phyloP scores from a whole-genome alignment of 2,329 filamentous ascomycete species.

The Zymoseptoria brevis region DNA sequence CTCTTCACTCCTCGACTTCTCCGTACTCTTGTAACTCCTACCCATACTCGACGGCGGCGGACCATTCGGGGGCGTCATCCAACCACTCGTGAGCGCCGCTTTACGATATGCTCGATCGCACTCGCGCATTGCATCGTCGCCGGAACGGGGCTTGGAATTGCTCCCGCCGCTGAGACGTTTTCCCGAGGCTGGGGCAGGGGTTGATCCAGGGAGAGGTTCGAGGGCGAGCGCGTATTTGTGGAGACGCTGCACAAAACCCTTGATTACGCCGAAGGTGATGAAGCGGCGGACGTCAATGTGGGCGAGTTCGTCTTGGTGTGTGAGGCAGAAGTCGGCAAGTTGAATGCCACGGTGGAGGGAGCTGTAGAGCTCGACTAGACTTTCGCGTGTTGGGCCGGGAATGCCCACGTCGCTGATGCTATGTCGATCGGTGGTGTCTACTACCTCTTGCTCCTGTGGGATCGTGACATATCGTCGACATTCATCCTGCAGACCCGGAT shows the following conservation, averaged over 20 bases:
- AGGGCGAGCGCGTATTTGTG: slow-evolving; percentile 71
- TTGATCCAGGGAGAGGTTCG: slow-evolving; percentile 7
- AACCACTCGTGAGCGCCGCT: slow-evolving; percentile 26
- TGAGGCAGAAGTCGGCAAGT: slow-evolving; percentile 78
- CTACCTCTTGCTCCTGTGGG: slow-evolving; percentile 4
- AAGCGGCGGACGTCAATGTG: slow-evolving; percentile 83
- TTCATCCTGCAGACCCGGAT: slow-evolving; percentile 73
- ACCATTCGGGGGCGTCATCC: slow-evolving; percentile 24
- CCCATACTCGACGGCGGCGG: slow-evolving; percentile 26
- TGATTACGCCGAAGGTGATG: slow-evolving; percentile 93
- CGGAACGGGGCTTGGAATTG: slow-evolving; percentile 12
- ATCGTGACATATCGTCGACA: slow-evolving; percentile 75
- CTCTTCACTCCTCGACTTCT: slow-evolving; percentile 21
- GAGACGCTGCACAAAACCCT: slow-evolving; percentile 84
- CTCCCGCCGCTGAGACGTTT: slow-evolving; percentile 6
- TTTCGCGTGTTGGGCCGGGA: slow-evolving; percentile 19
- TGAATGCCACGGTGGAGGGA: slow-evolving; percentile 74
- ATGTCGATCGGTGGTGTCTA: slow-evolving; percentile 1
- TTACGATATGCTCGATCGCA: slow-evolving; percentile 29
- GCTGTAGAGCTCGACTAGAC: slow-evolving; percentile 73
- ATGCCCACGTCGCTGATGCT: not conserved
- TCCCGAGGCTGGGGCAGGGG: slow-evolving; percentile 3
- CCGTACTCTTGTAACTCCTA: slow-evolving; percentile 20
- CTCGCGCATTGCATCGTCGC: slow-evolving; percentile 15
- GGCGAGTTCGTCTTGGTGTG: slow-evolving; percentile 62